These are phyloP conservation scores for Hibiscus mutabilis DNA, from an alignment of 345 rosid genomes.

Conservation along the genomic window DNA sequence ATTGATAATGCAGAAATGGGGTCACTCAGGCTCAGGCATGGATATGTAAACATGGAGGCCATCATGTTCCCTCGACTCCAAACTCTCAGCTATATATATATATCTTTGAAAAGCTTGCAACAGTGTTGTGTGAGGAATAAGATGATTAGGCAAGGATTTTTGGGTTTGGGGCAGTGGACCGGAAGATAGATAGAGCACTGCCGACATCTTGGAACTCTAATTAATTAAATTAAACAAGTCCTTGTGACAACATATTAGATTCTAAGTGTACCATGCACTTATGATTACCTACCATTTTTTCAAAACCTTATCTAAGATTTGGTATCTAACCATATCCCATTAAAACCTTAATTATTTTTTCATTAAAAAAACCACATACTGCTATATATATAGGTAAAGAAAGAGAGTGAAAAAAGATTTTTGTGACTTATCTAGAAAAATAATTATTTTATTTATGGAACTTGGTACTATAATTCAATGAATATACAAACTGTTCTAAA, in stretches of 20 bases:
- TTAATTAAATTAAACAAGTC: constrained; percentile 16
- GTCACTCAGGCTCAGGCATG: constrained; percentile 33
- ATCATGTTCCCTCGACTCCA: constrained; percentile 70
- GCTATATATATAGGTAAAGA: no score
- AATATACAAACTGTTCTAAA: neutral
- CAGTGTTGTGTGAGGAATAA: neutral
- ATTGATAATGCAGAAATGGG: constrained; percentile 23
- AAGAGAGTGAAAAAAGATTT: no score
- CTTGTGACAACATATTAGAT: constrained; percentile 25
- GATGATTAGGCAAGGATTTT: constrained; percentile 12
- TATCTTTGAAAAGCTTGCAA: constrained; percentile 18
- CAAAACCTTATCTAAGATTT: constrained; percentile 3
- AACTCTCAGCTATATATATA: constrained; percentile 50
- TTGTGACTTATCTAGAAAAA: no score
- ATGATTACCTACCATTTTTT: constrained; percentile 26
- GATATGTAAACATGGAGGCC: constrained; percentile 56
- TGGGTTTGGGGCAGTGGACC: constrained; percentile 17
- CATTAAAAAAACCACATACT: neutral
- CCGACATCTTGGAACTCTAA: constrained; percentile 41
- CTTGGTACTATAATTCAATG: no score
- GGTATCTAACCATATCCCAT: neutral
- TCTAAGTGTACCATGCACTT: constrained; percentile 23
- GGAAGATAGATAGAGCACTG: constrained; percentile 18
- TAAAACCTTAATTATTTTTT: neutral
- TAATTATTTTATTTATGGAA: no score